Evolutionary conservation across 2,329 filamentous ascomycete genomes (phyloP).

Genomic region (Cordyceps farinosa): DNA sequence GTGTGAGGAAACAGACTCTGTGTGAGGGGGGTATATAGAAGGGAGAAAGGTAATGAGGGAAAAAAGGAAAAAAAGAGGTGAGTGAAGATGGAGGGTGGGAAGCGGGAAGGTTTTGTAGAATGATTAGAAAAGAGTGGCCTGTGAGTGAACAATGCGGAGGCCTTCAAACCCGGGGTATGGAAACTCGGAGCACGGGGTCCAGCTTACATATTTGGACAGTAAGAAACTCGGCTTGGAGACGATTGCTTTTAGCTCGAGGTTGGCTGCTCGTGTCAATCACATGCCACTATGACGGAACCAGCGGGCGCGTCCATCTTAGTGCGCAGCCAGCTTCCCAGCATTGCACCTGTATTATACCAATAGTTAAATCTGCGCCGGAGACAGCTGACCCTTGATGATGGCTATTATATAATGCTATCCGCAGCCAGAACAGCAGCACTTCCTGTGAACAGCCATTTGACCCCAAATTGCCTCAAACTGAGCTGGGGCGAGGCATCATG

Average conservation of each 20-base stretch:
- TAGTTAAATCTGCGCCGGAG: background rate
- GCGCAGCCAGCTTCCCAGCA: background rate
- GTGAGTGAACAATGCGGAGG: slow-evolving; percentile 16
- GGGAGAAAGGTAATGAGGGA: slow-evolving; percentile 2
- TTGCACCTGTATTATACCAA: background rate
- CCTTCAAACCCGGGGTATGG: slow-evolving; percentile 12
- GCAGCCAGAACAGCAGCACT: background rate
- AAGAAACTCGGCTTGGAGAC: slow-evolving; percentile 7
- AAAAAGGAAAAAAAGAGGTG: background rate
- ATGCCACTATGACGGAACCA: slow-evolving; percentile 16
- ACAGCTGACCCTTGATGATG: background rate
- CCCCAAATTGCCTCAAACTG: background rate
- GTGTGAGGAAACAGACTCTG: slow-evolving; percentile 4
- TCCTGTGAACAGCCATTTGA: background rate
- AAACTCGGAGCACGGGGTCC: background rate
- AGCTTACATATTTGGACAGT: slow-evolving; percentile 2
- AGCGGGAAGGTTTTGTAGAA: slow-evolving; percentile 18
- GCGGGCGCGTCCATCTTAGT: background rate
- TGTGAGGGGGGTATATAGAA: slow-evolving; percentile 9
- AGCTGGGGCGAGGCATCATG: background rate
- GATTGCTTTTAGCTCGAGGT: slow-evolving; percentile 4
- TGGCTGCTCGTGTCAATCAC: slow-evolving; percentile 15
- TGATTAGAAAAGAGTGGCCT: slow-evolving; percentile 5
- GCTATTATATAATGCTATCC: background rate
- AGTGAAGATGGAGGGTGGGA: background rate